Evolutionary conservation across 129 eudicot species (phyloP), one percentile per base, ranked within the genome.

Genomic region (Centaurea solstitialis): DNA sequence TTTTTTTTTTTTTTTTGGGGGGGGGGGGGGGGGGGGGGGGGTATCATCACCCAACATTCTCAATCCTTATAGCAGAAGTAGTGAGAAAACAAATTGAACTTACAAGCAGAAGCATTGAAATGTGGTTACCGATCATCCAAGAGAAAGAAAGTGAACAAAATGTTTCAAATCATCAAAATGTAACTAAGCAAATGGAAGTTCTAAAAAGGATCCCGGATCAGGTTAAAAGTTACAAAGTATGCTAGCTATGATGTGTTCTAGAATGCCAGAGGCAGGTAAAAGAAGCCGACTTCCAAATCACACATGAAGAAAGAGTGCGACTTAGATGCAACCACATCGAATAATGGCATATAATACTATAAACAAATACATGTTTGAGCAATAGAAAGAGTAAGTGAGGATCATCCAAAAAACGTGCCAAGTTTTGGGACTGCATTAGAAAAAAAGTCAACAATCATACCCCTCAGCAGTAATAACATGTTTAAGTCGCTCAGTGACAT

Each of bases 401-500:
- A 68, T 17, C 68, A 68, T 26, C 75, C 43, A 43, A 53, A 28
- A n/a, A 77, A 8, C 3, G 39, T 7, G 21, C 24, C 75, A 78
- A 18, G 33, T 26, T 39, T 77, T 66, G 15, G 53, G 28, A 6
- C 33, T 43, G 20, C 61, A n/a, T 43, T 0, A 66, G 43, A 66
- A 77, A 40, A 40, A 21, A 79, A 53, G 62, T 22, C 30, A 26
- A 70, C 37, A 69, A 72, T 39, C 90, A 76, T 80, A 96, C 99
- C 90, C 92, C 91, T 96, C 98, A 15, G 97, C 91, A 17, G 73
- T 82, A 33, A 96, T 89, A 76, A 96, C 98, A 87, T 93, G 92
- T 84, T 87, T 93, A 67, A 93, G 98, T 76, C 99, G 90, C 83
- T 96, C 99, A 22, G 85, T 67, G 75, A 96, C 98, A 84, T 96